Conservation (phyloP, 331 rosid genomes). For the Cydonia oblonga region DNA sequence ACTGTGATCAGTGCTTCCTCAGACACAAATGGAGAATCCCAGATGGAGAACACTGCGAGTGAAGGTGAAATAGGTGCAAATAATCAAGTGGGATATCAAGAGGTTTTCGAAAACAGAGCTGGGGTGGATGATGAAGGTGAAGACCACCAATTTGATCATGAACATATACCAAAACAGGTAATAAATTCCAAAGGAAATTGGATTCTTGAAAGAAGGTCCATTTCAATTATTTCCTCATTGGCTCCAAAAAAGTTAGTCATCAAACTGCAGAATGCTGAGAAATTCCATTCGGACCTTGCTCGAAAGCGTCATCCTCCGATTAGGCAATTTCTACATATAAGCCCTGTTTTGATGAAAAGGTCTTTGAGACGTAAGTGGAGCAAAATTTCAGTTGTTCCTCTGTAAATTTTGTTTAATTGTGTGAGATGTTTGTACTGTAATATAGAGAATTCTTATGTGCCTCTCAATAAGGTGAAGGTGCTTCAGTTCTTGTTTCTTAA, state of each 20-base stretch:
- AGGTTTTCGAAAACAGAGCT: background rate
- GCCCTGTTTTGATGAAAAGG: slow-evolving; percentile 28
- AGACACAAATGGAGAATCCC: slow-evolving; percentile 4
- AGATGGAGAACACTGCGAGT: background rate
- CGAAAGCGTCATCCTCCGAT: slow-evolving; percentile 5
- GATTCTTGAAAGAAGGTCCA: slow-evolving; percentile 1
- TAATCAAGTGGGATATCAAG: background rate
- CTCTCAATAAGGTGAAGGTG: no score
- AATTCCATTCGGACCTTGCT: background rate
- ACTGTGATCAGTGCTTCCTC: background rate
- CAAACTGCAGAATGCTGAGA: background rate
- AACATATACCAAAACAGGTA: slow-evolving; percentile 10
- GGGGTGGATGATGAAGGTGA: slow-evolving; percentile 12
- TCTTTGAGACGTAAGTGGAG: slow-evolving; percentile 7
- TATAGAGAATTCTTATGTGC: background rate
- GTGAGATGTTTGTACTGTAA: background rate
- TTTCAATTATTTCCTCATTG: slow-evolving; percentile 6
- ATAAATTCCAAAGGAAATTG: background rate
- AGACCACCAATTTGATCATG: no score
- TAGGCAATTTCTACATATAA: slow-evolving; percentile 11
- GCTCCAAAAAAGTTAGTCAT: background rate
- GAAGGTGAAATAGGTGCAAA: slow-evolving; percentile 4
- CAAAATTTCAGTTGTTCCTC: background rate
- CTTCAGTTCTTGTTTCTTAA: background rate
- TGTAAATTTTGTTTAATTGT: background rate